Percentiles rank a stretch among this genome's conserved stretches.
Conservation (phyloP, 208 protist genomes). For the Trypanosoma conorhini region DNA sequence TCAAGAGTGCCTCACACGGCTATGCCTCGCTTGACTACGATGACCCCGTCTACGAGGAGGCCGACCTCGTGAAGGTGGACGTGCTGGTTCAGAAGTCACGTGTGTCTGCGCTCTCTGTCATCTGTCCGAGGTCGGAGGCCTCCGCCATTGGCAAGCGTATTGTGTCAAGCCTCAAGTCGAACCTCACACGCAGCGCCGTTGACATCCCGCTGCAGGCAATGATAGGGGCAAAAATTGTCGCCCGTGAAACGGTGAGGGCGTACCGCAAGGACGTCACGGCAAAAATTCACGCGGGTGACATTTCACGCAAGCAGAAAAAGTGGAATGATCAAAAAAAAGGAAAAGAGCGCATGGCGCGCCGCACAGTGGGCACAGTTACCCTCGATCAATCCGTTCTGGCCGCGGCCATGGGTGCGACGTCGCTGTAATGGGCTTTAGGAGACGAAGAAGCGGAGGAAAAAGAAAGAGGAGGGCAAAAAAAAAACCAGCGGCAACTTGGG, state of each 20-base stretch:
- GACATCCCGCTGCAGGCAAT: slow-evolving; percentile 93
- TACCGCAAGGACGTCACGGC: slow-evolving; percentile 95
- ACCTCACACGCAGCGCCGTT: slow-evolving; percentile 88
- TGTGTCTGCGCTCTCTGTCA: slow-evolving; percentile 92
- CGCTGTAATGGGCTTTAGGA: slow-evolving; percentile 7
- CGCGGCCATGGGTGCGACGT: slow-evolving; percentile 83
- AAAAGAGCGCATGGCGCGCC: slow-evolving; percentile 96
- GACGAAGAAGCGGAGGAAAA: not conserved
- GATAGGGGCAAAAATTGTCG: slow-evolving; percentile 89
- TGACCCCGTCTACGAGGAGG: slow-evolving; percentile 81
- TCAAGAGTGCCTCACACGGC: slow-evolving; percentile 93
- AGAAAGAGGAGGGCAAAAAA: too few relatives aligned
- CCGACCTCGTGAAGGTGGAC: slow-evolving; percentile 93
- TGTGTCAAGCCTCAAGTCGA: slow-evolving; percentile 79
- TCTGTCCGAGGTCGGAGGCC: slow-evolving; percentile 81
- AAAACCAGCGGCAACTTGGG: not conserved
- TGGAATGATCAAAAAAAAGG: slow-evolving; percentile 97
- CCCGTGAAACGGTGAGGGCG: slow-evolving; percentile 92
- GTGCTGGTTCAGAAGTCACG: slow-evolving; percentile 92
- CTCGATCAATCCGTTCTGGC: slow-evolving; percentile 93
- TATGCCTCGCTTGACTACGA: slow-evolving; percentile 97
- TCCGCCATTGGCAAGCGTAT: slow-evolving; percentile 65
- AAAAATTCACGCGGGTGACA: slow-evolving; percentile 96
- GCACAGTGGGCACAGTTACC: slow-evolving; percentile 90
- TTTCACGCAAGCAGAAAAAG: slow-evolving; percentile 96